These are phyloP conservation scores for Clarireedia sp. DNA, from an alignment of 2,329 filamentous ascomycete genomes.

Conservation along the genomic window DNA sequence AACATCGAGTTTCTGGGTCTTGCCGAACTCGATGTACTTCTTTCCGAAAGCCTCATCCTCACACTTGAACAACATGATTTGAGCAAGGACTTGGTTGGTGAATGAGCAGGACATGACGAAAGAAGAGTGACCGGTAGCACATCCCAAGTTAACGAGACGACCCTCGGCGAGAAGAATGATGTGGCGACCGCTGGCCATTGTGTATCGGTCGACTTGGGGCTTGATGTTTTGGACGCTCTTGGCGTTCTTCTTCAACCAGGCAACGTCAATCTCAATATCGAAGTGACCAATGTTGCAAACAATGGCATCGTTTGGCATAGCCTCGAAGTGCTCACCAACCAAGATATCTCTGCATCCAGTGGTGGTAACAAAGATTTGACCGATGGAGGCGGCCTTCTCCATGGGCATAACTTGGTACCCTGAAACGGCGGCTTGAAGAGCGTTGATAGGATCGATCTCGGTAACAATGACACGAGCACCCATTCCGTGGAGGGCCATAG, in stretches of 20 bases:
- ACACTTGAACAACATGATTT: constrained; percentile 97
- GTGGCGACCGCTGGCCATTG: constrained; percentile 87
- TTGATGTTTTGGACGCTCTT: constrained; percentile 96
- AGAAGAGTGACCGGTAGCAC: constrained; percentile 96
- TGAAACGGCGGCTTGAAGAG: constrained; percentile 95
- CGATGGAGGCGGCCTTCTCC: constrained; percentile 83
- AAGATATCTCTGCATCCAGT: constrained; percentile 99
- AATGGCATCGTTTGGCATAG: constrained; percentile 95
- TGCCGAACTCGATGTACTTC: constrained; percentile 96
- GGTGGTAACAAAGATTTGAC: constrained; percentile 99
- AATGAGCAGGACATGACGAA: constrained; percentile 99
- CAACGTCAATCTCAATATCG: constrained; percentile 99
- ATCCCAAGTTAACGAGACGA: constrained; percentile 98
- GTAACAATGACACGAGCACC: constrained; percentile 94
- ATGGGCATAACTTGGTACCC: constrained; percentile 96
- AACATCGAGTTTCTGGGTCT: constrained; percentile 79
- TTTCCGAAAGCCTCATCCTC: constrained; percentile 77
- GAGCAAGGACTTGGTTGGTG: constrained; percentile 99
- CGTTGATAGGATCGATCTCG: constrained; percentile 98
- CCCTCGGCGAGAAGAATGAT: constrained; percentile 98
- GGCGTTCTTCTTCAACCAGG: constrained; percentile 97
- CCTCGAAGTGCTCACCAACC: constrained; percentile 83
- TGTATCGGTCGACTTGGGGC: constrained; percentile 98
- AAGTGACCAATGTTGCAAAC: constrained; percentile 99
- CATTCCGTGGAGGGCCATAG: constrained; percentile 92